Evolutionary conservation across 371 early-diverging fungal species (phyloP), one percentile per base, ranked within the genome.

Genomic region (Mucor piriformis): DNA sequence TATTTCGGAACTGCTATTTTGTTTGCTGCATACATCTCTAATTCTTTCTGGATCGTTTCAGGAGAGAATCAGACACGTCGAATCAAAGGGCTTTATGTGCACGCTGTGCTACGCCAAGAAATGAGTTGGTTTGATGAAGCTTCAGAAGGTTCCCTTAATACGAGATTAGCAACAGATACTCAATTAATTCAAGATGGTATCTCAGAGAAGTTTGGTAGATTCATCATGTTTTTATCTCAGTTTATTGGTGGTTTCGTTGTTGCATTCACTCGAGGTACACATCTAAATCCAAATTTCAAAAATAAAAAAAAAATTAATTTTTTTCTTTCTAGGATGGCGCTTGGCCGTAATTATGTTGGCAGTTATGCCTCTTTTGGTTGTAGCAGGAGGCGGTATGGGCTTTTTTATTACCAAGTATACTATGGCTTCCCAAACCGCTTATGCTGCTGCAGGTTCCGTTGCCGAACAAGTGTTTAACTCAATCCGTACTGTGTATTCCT

Each of bases 401-500:
- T 82, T 83, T 50, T 69, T 88, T 46, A 74, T 90, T 15, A 79
- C 88, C 15, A 72, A 76, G 7, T 76, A 69, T 42, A 74, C 74
- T 0, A 46, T 69, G 20, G 48, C 63, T 10, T 53, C 72, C 0
- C 79, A 79, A 51, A 53, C 66, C 21, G 38, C 67, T 15, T 76
- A 76, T 59, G 79, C 76, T 24, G 64, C 69, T 25, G 79, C 76
- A 6, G 79, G 79, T 15, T 57, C 74, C 0, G 65, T 79, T 23
- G 79, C 74, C 15, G 76, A 79, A 57, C 74, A 97, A 66, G 92
- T 86, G 0, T 79, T 98, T 49, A 72, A 90, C 6, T 83, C 88
- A 18, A 91, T 97, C 52, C 87, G 95, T 47, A 97, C 97, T 2
- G 90, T 95, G 16, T 86, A 83, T 48, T 82, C 95, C 0, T 96